A percentile compares a stretch with the other conserved stretches of the same genome.
These are phyloP conservation scores for Monascus ruber DNA, from an alignment of 2,329 filamentous ascomycete species.

Conservation along the genomic window DNA sequence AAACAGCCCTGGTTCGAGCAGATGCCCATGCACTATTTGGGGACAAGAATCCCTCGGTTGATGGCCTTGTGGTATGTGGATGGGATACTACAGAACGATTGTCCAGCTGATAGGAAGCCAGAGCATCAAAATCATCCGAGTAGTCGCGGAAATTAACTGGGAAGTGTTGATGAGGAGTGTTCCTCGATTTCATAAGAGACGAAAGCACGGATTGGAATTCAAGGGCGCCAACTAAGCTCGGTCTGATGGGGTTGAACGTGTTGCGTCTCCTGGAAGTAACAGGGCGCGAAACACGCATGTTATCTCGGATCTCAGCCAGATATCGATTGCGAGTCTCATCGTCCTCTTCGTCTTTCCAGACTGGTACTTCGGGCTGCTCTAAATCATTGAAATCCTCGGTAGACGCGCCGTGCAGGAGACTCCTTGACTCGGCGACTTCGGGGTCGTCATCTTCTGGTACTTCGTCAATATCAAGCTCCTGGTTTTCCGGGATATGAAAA, in stretches of 20 bases:
- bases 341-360: constrained; percentile 43
- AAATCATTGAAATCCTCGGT: constrained; percentile 53
- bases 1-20: constrained; percentile 43
- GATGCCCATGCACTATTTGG: constrained; percentile 11
- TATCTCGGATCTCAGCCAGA: constrained; percentile 74
- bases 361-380: constrained; percentile 40
- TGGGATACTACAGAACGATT: constrained; percentile 38
- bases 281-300: constrained; percentile 77
- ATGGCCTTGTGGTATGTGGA: constrained; percentile 20
- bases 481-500: constrained; percentile 50
- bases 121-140: constrained; percentile 50
- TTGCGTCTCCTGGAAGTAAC: constrained; percentile 54
- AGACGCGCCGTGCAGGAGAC: constrained; percentile 39
- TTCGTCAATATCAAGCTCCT: constrained; percentile 47
- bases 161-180: constrained; percentile 49
- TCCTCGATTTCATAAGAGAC: constrained; percentile 73
- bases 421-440: constrained; percentile 32
- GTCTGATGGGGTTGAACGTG: constrained; percentile 73
- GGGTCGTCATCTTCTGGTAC: constrained; percentile 46
- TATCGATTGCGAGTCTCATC: constrained; percentile 47
- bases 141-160: constrained; percentile 59
- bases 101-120: constrained; percentile 36
- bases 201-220: constrained; percentile 87
- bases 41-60: constrained; percentile 14
- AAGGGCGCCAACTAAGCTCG: constrained; percentile 82